A percentile compares a stretch with the other conserved stretches of the same genome.
phyloP scores from a whole-genome alignment of 2,329 filamentous ascomycete genomes.

The Cadophora malorum region DNA sequence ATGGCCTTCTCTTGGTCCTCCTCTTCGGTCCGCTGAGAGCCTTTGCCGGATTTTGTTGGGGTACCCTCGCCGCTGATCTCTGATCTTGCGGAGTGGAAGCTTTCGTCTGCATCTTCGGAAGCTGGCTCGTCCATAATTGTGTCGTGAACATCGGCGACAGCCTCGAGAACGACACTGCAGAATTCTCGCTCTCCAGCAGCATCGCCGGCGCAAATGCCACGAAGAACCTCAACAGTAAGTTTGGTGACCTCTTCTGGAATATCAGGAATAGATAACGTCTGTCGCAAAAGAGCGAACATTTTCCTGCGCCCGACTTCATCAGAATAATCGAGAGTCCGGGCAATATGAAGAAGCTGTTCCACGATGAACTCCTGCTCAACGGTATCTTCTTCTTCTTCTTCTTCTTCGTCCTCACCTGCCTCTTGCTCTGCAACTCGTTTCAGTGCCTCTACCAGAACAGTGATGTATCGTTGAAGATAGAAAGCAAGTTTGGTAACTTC shows the following conservation, averaged over 20 bases:
- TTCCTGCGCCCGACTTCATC: constrained; percentile 94
- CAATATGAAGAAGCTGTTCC: constrained; percentile 92
- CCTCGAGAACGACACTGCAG: constrained; percentile 85
- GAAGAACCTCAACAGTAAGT: constrained; percentile 80
- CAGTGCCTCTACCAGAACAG: constrained; percentile 69
- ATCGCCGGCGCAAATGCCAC: constrained; percentile 80
- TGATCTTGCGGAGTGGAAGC: constrained; percentile 92
- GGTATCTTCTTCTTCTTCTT: constrained; percentile 85
- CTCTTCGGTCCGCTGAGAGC: constrained; percentile 61
- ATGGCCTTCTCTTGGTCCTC: constrained; percentile 77
- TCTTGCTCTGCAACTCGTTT: constrained; percentile 61
- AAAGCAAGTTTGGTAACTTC: constrained; percentile 92
- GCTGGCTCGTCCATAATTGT: constrained; percentile 77
- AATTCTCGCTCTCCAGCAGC: constrained; percentile 80
- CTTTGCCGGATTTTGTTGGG: constrained; percentile 51
- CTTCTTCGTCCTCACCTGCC: constrained; percentile 65
- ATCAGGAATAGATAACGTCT: constrained; percentile 83
- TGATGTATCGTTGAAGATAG: constrained; percentile 82
- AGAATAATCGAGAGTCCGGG: constrained; percentile 92
- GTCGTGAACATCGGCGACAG: constrained; percentile 95
- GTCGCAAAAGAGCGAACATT: constrained; percentile 91
- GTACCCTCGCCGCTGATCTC: constrained; percentile 75
- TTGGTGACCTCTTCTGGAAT: constrained; percentile 93
- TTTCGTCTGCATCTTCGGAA: constrained; percentile 71
- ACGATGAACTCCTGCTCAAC: constrained; percentile 95